These are phyloP conservation scores for Aspergillus sp. DNA, from an alignment of 2,329 filamentous ascomycete genomes.

Conservation along the genomic window DNA sequence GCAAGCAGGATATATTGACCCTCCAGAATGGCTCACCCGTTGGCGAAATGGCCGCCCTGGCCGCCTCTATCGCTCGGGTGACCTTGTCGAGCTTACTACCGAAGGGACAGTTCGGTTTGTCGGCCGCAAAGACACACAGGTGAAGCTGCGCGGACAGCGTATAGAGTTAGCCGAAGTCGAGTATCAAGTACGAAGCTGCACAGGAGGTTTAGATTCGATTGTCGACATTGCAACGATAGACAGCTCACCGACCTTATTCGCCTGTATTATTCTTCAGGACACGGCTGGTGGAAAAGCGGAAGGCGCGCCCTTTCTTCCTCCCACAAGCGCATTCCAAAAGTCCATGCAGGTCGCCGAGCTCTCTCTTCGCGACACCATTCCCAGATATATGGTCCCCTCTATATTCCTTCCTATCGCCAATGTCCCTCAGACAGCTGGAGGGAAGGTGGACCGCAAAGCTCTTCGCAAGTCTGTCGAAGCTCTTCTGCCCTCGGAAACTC, in stretches of 20 bases:
- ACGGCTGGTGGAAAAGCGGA: no score
- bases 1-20: constrained; percentile 53
- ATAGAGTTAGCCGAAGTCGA: neutral
- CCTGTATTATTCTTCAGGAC: neutral
- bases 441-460: neutral
- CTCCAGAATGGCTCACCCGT: neutral
- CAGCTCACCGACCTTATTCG: neutral
- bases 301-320: no score
- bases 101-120: neutral
- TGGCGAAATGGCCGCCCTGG: neutral
- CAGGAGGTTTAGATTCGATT: neutral
- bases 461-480: neutral
- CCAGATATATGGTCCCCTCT: neutral
- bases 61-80: neutral
- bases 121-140: neutral
- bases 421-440: neutral
- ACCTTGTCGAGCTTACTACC: neutral
- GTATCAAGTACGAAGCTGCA: neutral
- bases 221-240: neutral
- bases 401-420: neutral
- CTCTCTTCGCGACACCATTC: neutral
- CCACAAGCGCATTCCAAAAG: neutral
- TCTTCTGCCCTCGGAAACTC: no score
- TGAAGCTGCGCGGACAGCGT: neutral
- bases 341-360: neutral